Percentiles rank a stretch among this genome's conserved stretches.
phyloP scores from a whole-genome alignment of 306 rosid genomes.

The Prunus mira region DNA sequence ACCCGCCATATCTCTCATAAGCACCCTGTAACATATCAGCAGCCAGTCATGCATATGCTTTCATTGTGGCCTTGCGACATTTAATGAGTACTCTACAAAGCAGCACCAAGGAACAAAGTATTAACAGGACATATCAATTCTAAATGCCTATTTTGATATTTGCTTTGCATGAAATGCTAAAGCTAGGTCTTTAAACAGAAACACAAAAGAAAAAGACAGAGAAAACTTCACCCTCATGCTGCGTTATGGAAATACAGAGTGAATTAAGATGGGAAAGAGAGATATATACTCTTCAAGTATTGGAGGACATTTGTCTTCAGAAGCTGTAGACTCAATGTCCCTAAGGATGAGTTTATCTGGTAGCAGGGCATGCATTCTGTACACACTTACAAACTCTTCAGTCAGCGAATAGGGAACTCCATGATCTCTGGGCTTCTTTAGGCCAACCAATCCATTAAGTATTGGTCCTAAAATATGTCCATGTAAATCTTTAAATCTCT shows the following conservation, averaged over 20 bases:
- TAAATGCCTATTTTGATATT: too few relatives aligned
- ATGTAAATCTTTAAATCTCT: constrained; percentile 59
- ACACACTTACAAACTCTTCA: constrained; percentile 72
- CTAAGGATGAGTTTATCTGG: constrained; percentile 58
- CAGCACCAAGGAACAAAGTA: background rate
- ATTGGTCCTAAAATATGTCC: constrained; percentile 62
- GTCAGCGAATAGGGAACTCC: constrained; percentile 79
- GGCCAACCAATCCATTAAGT: constrained; percentile 70
- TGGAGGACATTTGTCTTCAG: constrained; percentile 46
- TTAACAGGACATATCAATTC: background rate
- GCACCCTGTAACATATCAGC: constrained; percentile 42
- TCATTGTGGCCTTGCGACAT: too few relatives aligned
- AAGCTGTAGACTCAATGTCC: constrained; percentile 29
- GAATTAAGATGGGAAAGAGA: background rate
- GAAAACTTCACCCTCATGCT: too few relatives aligned
- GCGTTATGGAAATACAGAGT: too few relatives aligned
- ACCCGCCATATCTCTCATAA: constrained; percentile 58
- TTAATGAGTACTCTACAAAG: too few relatives aligned
- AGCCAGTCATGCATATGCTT: background rate
- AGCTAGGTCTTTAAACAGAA: too few relatives aligned
- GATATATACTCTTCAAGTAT: constrained; percentile 43
- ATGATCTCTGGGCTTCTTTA: constrained; percentile 59
- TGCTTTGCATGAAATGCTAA: too few relatives aligned
- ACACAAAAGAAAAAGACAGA: too few relatives aligned
- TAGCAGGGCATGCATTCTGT: constrained; percentile 72